phyloP scores from a whole-genome alignment of 805 yeast genomes.

The Starmerella stigmatis region DNA sequence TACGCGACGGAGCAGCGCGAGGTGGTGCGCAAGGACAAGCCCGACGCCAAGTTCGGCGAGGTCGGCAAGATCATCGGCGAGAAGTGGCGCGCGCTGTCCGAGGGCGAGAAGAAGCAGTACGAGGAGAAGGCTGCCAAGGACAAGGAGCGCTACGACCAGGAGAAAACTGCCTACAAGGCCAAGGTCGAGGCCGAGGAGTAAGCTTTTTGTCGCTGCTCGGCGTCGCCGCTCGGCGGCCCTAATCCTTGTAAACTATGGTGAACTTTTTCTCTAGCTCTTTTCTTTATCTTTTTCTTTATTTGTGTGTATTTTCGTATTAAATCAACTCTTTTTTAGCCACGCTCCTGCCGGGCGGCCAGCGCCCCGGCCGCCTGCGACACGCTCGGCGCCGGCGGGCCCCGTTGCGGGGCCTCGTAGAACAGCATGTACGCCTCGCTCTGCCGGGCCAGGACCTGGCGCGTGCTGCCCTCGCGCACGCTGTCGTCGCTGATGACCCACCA shows the following conservation, averaged over 20 bases:
- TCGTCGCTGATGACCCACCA: constrained; percentile 83
- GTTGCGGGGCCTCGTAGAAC: constrained; percentile 50
- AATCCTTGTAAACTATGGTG: neutral
- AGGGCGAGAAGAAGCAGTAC: constrained; percentile 79
- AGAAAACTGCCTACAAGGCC: constrained; percentile 62
- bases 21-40: constrained; percentile 88
- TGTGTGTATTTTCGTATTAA: neutral
- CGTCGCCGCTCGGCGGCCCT: too few species aligned
- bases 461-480: constrained; percentile 49
- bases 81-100: constrained; percentile 83
- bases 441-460: constrained; percentile 52
- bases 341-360: too few species aligned
- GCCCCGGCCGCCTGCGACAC: too few species aligned
- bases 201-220: neutral
- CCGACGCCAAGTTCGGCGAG: constrained; percentile 87
- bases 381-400: neutral
- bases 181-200: constrained; percentile 26
- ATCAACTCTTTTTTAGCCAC: too few species aligned
- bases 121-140: constrained; percentile 89
- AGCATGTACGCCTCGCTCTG: constrained; percentile 74
- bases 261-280: neutral
- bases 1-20: constrained; percentile 97
- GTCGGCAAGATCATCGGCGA: constrained; percentile 93
- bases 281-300: neutral
- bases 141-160: constrained; percentile 94